A percentile compares a stretch with the other conserved stretches of the same genome.
Conservation (phyloP, 2,329 filamentous ascomycete genomes). For the Pestalotiopsis sp. region DNA sequence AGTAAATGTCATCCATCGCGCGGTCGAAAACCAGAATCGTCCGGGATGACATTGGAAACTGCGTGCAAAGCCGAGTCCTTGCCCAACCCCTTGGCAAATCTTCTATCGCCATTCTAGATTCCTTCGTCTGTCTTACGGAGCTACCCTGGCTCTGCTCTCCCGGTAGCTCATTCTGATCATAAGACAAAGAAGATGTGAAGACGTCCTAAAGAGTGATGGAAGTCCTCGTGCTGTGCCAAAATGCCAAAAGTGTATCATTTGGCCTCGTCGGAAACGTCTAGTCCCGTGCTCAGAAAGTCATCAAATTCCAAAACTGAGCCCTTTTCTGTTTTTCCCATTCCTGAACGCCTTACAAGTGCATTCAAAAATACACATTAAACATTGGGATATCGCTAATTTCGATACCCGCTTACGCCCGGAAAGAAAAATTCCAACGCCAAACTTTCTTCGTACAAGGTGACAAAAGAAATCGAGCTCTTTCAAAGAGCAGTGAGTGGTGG, state of each 20-base stretch:
- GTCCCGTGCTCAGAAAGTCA: background rate
- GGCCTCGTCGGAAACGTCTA: slow-evolving; percentile 2
- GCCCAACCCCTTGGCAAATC: background rate
- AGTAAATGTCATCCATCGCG: slow-evolving; percentile 10
- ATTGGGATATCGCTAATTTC: slow-evolving; percentile 7
- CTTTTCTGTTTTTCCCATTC: background rate
- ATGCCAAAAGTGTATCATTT: slow-evolving; percentile 2
- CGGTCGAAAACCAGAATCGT: background rate
- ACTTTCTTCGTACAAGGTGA: background rate
- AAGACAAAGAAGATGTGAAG: slow-evolving; percentile 6
- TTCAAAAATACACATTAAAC: slow-evolving; percentile 12
- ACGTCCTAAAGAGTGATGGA: slow-evolving; percentile 8
- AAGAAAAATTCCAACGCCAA: background rate
- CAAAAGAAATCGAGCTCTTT: slow-evolving; percentile 10
- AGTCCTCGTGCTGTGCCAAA: background rate
- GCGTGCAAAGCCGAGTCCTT: background rate
- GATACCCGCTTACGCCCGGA: background rate
- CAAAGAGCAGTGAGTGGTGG: slow-evolving; percentile 6
- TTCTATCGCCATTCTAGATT: slow-evolving; percentile 6
- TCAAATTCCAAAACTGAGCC: background rate
- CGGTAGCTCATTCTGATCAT: background rate
- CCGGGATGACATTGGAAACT: slow-evolving; percentile 7
- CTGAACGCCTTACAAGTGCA: slow-evolving; percentile 5
- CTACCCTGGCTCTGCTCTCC: background rate
- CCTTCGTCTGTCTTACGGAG: slow-evolving; percentile 4